Conservation (phyloP, 345 rosid genomes). For the Excoecaria cochinchinensis region DNA sequence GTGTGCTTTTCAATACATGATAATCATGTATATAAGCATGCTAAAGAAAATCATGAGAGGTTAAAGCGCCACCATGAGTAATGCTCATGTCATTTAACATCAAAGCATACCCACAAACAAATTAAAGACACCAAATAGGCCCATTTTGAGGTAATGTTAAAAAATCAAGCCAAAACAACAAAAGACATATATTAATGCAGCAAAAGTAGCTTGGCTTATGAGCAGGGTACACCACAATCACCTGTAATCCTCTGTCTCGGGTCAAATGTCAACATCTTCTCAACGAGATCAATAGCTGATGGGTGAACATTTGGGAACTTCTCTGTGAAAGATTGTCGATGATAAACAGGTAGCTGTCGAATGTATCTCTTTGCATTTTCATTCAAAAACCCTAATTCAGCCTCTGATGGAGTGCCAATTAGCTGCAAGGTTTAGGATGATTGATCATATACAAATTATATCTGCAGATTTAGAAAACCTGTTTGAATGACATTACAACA, state of each 20-base stretch:
- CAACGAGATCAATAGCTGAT: slow-evolving; percentile 73
- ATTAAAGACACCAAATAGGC: neutral
- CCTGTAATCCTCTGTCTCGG: slow-evolving; percentile 79
- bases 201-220: neutral
- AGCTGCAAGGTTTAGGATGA: slow-evolving; percentile 48
- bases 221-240: slow-evolving; percentile 26
- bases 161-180: neutral
- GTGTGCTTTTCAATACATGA: too few species aligned
- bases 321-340: slow-evolving; percentile 67
- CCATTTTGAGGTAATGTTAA: neutral
- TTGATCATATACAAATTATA: slow-evolving; percentile 4
- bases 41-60: neutral
- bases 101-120: neutral
- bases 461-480: slow-evolving; percentile 7
- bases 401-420: slow-evolving; percentile 85
- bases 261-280: slow-evolving; percentile 89
- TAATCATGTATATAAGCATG: neutral
- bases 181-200: neutral
- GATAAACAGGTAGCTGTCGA: slow-evolving; percentile 50
- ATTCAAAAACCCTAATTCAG: slow-evolving; percentile 65
- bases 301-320: slow-evolving; percentile 71
- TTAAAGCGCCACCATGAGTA: neutral
- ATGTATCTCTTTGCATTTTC: slow-evolving; percentile 82
- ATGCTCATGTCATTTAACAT: neutral
- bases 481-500: neutral